Conservation (phyloP, 441 rosid genomes). For the Populus hybrid region DNA sequence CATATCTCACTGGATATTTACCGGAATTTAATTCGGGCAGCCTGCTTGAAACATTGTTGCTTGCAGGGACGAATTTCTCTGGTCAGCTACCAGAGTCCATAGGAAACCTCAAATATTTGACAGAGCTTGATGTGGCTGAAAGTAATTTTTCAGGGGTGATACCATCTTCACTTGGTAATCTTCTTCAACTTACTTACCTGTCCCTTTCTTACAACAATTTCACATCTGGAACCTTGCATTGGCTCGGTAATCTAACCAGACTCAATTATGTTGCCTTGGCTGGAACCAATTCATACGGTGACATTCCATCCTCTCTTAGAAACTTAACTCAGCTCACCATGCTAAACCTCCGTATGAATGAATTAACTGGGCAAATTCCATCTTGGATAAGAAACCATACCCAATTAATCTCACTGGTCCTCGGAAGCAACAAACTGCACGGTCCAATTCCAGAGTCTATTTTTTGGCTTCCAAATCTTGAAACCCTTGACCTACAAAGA, state of each 20-base stretch:
- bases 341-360: neutral
- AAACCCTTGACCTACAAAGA: neutral
- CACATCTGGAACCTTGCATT: neutral
- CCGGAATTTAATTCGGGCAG: neutral
- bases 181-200: neutral
- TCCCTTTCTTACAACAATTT: neutral
- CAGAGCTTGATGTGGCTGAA: accelerated
- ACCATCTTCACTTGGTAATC: slow-evolving; percentile 8
- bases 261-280: neutral
- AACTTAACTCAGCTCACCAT: slow-evolving; percentile 13
- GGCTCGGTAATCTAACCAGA: slow-evolving; percentile 9
- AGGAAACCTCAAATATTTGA: neutral
- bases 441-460: slow-evolving; percentile 48
- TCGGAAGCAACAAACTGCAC: slow-evolving; percentile 38
- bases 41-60: neutral
- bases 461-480: slow-evolving; percentile 33
- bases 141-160: slow-evolving; percentile 5
- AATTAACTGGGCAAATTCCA: slow-evolving; percentile 44
- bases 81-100: slow-evolving; percentile 16
- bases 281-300: slow-evolving; percentile 1
- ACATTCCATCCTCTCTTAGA: slow-evolving; percentile 10
- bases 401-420: slow-evolving; percentile 36
- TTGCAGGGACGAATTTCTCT: no score
- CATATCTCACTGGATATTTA: slow-evolving; percentile 5
- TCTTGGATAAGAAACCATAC: slow-evolving; percentile 36